Base-by-base conservation (phyloP, 192 early-diverging fungal species). In the Backusella morwellensis region DNA sequence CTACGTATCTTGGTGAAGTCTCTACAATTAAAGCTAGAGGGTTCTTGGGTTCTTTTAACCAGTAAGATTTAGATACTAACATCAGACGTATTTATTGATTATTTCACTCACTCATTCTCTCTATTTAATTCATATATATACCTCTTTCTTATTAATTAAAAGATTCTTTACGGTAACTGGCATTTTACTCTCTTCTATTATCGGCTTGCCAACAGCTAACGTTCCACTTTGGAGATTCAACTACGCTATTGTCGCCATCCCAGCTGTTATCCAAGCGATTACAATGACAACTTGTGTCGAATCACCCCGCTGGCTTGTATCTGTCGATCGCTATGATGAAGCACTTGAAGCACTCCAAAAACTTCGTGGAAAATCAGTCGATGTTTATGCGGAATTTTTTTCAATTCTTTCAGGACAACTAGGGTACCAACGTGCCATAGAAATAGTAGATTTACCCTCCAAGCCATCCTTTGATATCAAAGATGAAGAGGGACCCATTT, bases 81-180 rank as follows among this genome's bases (percentile, higher is more conserved):
- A 68, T 35, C 8, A 14, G 11, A 29, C 26, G 11, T 23, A 56
- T 19, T 29, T 23, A 63, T 50, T 63, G 11, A 29, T 29, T 21
- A 54, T 89, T 40, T 74, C 83, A 1, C 84, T 90, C 36, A 87
- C 86, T 34, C 69, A 86, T 26, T 87, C 88, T 35, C 82, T 90
- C 50, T 74, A 90, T 12, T 47, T 82, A 12, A 40, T 40, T 40
- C 2, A 32, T 32, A 32, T 29, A 29, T 32, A 3, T 32, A 32
- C 32, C 38, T 40, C 9, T 26, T 85, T 84, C 47, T 82, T 85
- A 75, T 68, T 75, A 50, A 77, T 82, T n/a, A 50, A n/a, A n/a
- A 63, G 23, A 84, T 85, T 95, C 78, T 85, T 91, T 7, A 90
- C 95, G 72, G 93, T 95, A 66, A 73, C 92, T 40, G 87, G 74